Percentiles rank a stretch among this genome's conserved stretches.
Evolutionary conservation across 2,329 filamentous ascomycete genomes (phyloP).

Genomic region (Fusarium duplospermum): DNA sequence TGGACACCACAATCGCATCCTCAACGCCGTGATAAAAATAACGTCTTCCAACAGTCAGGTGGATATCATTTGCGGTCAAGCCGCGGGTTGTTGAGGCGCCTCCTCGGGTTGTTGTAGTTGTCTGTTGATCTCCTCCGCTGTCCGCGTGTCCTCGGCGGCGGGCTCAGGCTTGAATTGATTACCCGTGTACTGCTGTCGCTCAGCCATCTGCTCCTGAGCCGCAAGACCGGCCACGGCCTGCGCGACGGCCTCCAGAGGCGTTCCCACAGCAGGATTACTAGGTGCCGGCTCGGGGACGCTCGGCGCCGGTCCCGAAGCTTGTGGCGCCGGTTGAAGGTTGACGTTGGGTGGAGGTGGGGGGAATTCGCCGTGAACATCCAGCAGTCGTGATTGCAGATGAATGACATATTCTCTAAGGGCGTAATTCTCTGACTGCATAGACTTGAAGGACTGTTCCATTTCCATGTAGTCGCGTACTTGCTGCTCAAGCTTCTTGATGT

Average conservation of each 20-base stretch:
- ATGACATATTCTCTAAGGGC: slow-evolving; percentile 93
- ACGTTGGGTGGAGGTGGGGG: slow-evolving; percentile 86
- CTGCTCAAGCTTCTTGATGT: slow-evolving; percentile 97
- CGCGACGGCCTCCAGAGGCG: slow-evolving; percentile 62
- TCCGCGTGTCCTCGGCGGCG: slow-evolving; percentile 56
- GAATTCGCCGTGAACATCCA: slow-evolving; percentile 85
- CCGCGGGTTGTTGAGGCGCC: slow-evolving; percentile 30
- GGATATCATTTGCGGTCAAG: slow-evolving; percentile 36
- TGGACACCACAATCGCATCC: slow-evolving; percentile 22
- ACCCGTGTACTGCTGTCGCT: slow-evolving; percentile 50
- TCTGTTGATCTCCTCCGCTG: slow-evolving; percentile 66
- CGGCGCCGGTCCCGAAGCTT: slow-evolving; percentile 40
- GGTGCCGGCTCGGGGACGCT: slow-evolving; percentile 41
- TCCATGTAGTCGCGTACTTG: slow-evolving; percentile 85
- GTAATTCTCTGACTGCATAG: slow-evolving; percentile 89
- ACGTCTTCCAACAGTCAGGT: slow-evolving; percentile 9
- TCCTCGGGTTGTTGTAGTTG: slow-evolving; percentile 62
- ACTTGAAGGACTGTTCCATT: slow-evolving; percentile 82
- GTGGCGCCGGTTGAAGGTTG: slow-evolving; percentile 63
- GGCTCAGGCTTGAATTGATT: slow-evolving; percentile 52
- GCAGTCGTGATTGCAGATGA: slow-evolving; percentile 84
- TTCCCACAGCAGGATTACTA: slow-evolving; percentile 46
- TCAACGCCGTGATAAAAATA: slow-evolving; percentile 39
- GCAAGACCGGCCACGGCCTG: slow-evolving; percentile 60
- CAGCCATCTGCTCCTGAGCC: slow-evolving; percentile 55